Evolutionary conservation across 164 flowering plant species (phyloP), one percentile per base, ranked within the genome.

Genomic region (Saururus chinensis): DNA sequence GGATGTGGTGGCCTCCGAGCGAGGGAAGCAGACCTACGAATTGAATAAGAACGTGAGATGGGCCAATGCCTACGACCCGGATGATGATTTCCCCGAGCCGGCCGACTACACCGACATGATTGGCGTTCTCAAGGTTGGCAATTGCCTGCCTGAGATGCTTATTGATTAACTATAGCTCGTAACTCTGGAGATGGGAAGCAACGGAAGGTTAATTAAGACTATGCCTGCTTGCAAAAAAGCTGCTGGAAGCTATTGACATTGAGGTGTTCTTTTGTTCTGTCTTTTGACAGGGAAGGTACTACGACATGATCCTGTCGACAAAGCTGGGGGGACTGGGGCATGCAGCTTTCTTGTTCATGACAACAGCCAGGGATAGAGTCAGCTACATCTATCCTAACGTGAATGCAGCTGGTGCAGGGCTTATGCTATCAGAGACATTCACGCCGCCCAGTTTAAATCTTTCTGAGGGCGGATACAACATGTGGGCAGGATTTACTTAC

Each of bases 11-110:
- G 70, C 96, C 7, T 63, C 84, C 0, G 67, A 74, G 0, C 81
- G 96, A 59, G 96, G 96, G 60, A 88, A 88, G 68, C 96, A 88
- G 75, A 70, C 78, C 7, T 88, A 78, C 69, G 98, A 88, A 75
- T 22, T 92, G 72, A 92, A 92, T 67, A 92, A 92, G 74, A 92
- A 92, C 74, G 96, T 92, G 61, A 81, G 96, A 62, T 88, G 89
- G 89, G 88, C 98, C 42, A 64, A 76, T 80, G 92, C 51, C 1
- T 85, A 84, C 66, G 96, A 92, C 62, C 75, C 70, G 0, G 92
- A 92, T 63, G 86, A 82, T 57, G 72, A 80, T 51, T 91, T 75
- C 56, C 98, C 96, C 22, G 89, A 81, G 0, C 95, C 95, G 0
- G 87, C 82, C 11, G 96, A 81, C 68, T 92, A 87, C 30, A 80